Evolutionary conservation across 2,329 filamentous ascomycete species (phyloP).

Genomic region (Helotiales sp.): DNA sequence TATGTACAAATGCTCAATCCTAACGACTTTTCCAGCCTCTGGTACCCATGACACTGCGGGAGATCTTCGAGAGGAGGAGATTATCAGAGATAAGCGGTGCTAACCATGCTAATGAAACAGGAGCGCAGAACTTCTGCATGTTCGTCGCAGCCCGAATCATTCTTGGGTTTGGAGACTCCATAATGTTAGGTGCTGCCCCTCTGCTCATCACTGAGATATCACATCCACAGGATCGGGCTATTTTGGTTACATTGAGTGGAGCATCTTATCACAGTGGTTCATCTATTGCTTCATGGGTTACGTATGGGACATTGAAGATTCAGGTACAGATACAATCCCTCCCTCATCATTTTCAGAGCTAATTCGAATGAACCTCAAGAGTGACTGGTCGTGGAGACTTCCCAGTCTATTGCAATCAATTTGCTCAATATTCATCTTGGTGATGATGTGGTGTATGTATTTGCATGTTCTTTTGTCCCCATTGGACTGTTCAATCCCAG

Average conservation of each 20-base stretch:
- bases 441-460: slow-evolving; percentile 12
- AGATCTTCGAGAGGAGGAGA: no score
- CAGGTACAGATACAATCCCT: background rate
- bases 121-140: slow-evolving; percentile 47
- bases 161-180: slow-evolving; percentile 43
- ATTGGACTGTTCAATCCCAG: no score
- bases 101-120: no score
- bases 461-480: no score
- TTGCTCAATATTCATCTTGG: slow-evolving; percentile 2
- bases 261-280: slow-evolving; percentile 50
- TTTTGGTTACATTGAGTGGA: slow-evolving; percentile 51
- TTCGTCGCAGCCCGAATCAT: slow-evolving; percentile 48
- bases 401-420: slow-evolving; percentile 18
- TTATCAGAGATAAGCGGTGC: no score
- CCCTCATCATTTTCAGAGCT: background rate
- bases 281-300: slow-evolving; percentile 52
- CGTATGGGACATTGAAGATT: slow-evolving; percentile 35
- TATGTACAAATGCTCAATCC: no score
- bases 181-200: slow-evolving; percentile 34
- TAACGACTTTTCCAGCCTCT: no score
- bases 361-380: background rate
- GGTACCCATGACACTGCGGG: no score
- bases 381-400: slow-evolving; percentile 22
- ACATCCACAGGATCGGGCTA: slow-evolving; percentile 52
- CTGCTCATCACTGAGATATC: slow-evolving; percentile 50